Evolutionary conservation across 257 asterid species (phyloP).

Genomic region (Solanum tarijense): DNA sequence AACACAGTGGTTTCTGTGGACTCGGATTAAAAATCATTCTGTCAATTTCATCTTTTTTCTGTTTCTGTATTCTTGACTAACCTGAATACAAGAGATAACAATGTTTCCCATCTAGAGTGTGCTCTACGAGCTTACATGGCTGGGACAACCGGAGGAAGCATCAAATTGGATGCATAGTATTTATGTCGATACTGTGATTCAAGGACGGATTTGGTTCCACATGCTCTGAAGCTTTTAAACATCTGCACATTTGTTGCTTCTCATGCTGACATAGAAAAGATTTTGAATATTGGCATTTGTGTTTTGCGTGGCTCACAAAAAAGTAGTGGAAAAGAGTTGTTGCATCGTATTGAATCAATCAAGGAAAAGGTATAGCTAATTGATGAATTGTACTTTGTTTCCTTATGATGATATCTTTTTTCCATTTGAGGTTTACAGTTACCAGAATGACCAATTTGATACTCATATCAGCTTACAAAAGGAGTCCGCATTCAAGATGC

Average conservation of each 20-base stretch:
- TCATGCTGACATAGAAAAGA: conserved; percentile 32
- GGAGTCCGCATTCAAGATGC: background rate
- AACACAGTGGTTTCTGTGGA: no score
- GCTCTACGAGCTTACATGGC: conserved; percentile 44
- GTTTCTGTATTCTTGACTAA: no score
- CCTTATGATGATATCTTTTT: background rate
- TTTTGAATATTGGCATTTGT: conserved; percentile 35
- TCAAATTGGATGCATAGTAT: conserved; percentile 67
- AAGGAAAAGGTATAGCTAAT: conserved; percentile 47
- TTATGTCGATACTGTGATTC: conserved; percentile 84
- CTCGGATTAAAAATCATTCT: no score
- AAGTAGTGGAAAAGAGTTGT: conserved; percentile 36
- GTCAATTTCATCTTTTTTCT: no score
- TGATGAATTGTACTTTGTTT: background rate
- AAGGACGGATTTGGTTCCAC: conserved; percentile 49
- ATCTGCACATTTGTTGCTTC: conserved; percentile 36
- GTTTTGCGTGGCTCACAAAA: conserved; percentile 45
- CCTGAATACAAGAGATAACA: no score
- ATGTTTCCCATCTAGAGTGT: no score
- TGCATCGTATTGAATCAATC: conserved; percentile 33
- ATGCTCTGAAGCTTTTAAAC: conserved; percentile 32
- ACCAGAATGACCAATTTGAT: background rate
- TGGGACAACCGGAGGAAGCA: conserved; percentile 70
- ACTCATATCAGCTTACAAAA: background rate
- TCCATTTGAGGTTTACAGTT: background rate